Evolutionary conservation across 2,329 filamentous ascomycete species (phyloP), one percentile per base, ranked within the genome.

Genomic region (Aspergillus neoniger): DNA sequence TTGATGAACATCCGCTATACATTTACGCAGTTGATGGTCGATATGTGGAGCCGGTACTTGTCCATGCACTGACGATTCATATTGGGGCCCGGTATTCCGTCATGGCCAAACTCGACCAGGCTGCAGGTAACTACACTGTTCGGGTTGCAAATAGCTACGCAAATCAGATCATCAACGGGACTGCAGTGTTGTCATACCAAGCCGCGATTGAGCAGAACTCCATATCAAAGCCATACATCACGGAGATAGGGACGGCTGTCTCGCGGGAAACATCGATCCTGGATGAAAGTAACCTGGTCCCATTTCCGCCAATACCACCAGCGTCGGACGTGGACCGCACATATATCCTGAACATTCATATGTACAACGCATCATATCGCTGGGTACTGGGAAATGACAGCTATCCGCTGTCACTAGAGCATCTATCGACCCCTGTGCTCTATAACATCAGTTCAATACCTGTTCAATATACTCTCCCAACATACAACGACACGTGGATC

Each of bases 81-180:
- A 74, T 71, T 41, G 79, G 80, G 10, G 74, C 79, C 52, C 74
- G 79, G 9, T 74, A 77, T 49, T 75, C 78, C 0, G 74, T 73
- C 14, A 70, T 81, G 55, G 67, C 81, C 15, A 76, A 77, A 58
- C 73, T 80, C 2, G 72, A 78, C 64, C 72, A 79, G 52, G 52
- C 67, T 56, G 51, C 65, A 5, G 72, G 69, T 9, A 67, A 76
- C 50, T 81, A 81, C 66, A 76, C 72, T 0, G 77, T 81, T 38
- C 83, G 86, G 2, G 74, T 83, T 30, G 79, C 82, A 25, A 79
- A 82, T 19, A 74, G 78, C 58, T 76, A 74, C 23, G 73, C 79
- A 1, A 79, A 82, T 5, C 86, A 88, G 68, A 77, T 86, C 52
- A 77, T 88, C 25, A 76, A 77, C 8, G 84, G 81, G 1, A 77